Percentiles rank a stretch among this genome's conserved stretches.
phyloP scores from a whole-genome alignment of 225 moss, liverwort and hornwort genomes.

The Lunularia cruciata region DNA sequence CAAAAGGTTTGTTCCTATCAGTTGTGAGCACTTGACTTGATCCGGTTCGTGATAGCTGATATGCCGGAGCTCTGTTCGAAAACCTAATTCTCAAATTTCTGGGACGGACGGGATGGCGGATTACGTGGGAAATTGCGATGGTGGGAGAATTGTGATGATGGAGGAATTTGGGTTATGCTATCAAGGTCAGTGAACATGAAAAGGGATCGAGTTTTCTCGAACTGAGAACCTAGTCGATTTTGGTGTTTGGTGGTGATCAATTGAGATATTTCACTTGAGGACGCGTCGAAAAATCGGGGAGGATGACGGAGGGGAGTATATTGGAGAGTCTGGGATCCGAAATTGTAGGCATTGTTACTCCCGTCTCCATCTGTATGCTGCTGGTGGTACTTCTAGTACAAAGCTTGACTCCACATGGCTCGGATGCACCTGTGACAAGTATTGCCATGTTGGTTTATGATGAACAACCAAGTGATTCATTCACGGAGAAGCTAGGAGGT shows the following conservation, averaged over 20 bases:
- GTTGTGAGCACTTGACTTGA: no score
- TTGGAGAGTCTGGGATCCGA: conserved; percentile 83
- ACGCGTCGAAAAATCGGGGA: not conserved
- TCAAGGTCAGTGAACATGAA: not conserved
- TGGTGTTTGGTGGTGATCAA: no score
- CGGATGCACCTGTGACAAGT: conserved; percentile 58
- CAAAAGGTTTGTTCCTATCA: no score
- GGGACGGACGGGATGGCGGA: no score
- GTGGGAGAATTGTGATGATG: no score
- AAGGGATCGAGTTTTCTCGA: not conserved
- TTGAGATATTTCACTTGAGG: not conserved
- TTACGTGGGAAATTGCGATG: no score
- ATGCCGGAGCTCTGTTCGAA: no score
- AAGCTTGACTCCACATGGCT: conserved; percentile 69
- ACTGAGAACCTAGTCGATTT: not conserved
- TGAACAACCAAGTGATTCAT: conserved; percentile 81
- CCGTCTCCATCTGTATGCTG: conserved; percentile 97
- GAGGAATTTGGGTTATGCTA: no score
- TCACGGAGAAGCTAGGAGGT: conserved; percentile 84
- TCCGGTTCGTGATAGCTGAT: no score
- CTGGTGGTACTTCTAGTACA: conserved; percentile 83
- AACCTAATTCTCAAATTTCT: no score
- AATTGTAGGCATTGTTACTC: conserved; percentile 77
- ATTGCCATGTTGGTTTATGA: conserved; percentile 94
- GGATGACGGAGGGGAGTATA: conserved; percentile 72